Evolutionary conservation across 2,329 filamentous ascomycete species (phyloP).

Genomic region (Fusarium nelsonii): DNA sequence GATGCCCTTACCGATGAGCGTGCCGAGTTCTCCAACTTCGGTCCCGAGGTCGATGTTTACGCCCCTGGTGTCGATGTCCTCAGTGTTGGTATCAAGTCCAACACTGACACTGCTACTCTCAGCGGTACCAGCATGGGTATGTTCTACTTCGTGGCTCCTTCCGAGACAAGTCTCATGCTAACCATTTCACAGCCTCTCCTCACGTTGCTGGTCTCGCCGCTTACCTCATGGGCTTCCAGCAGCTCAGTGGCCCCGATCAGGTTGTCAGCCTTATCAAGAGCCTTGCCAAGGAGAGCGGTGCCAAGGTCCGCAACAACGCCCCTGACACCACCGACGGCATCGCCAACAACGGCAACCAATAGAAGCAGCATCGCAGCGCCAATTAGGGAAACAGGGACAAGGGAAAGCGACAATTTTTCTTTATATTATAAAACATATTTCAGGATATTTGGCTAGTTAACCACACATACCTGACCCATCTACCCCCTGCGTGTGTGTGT

Average conservation of each 20-base stretch:
- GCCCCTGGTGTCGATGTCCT: slow-evolving; percentile 67
- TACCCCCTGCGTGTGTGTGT: slow-evolving; percentile 35
- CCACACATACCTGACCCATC: slow-evolving; percentile 37
- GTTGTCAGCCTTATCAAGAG: slow-evolving; percentile 64
- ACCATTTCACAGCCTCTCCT: slow-evolving; percentile 63
- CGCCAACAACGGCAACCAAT: slow-evolving; percentile 66
- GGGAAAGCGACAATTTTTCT: slow-evolving; percentile 36
- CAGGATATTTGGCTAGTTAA: slow-evolving; percentile 44
- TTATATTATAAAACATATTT: slow-evolving; percentile 32
- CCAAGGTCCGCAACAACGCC: slow-evolving; percentile 58
- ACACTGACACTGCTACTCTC: slow-evolving; percentile 60
- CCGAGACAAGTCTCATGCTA: slow-evolving; percentile 22
- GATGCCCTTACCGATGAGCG: slow-evolving; percentile 62
- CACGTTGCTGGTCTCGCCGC: slow-evolving; percentile 76
- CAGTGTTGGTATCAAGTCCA: slow-evolving; percentile 64
- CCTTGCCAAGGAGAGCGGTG: slow-evolving; percentile 63
- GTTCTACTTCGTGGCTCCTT: slow-evolving; percentile 7
- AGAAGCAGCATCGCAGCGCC: slow-evolving; percentile 27
- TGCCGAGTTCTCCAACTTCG: slow-evolving; percentile 71
- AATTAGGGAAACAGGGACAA: slow-evolving; percentile 17
- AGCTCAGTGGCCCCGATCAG: slow-evolving; percentile 55
- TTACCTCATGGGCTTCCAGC: slow-evolving; percentile 72
- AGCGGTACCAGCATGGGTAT: slow-evolving; percentile 70
- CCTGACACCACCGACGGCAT: slow-evolving; percentile 64
- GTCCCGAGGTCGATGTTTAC: slow-evolving; percentile 64